These are phyloP conservation scores for Calonectria fujianensis DNA, from an alignment of 2,329 filamentous ascomycete genomes.

Conservation along the genomic window DNA sequence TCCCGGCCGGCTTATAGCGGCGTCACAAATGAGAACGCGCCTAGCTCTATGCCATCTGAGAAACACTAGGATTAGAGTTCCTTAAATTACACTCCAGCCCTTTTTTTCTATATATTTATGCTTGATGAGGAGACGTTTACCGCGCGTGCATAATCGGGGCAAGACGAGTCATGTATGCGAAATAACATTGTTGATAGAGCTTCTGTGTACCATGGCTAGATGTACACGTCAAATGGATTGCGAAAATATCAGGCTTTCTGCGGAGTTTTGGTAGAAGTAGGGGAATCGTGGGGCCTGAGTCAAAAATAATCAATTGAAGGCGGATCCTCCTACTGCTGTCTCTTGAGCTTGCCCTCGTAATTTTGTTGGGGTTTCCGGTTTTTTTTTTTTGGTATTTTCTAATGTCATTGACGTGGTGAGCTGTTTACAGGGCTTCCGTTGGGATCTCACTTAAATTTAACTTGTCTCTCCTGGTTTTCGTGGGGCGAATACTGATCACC, in stretches of 20 bases:
- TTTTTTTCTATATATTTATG: conserved; percentile 39
- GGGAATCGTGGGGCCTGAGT: neutral
- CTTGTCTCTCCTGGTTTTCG: neutral
- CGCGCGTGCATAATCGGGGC: conserved; percentile 1
- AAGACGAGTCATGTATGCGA: neutral
- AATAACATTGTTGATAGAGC: conserved; percentile 35
- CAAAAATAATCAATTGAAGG: conserved; percentile 3
- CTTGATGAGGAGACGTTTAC: conserved; percentile 39
- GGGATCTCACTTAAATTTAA: neutral
- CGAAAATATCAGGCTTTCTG: neutral
- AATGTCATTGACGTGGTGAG: neutral
- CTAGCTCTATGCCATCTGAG: conserved; percentile 68
- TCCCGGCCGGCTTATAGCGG: conserved; percentile 81
- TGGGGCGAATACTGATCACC: neutral
- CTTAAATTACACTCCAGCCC: neutral
- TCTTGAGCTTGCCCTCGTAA: no score
- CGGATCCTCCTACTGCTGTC: neutral
- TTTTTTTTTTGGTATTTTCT: neutral
- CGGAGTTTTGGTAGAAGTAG: conserved; percentile 11
- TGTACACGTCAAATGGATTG: neutral
- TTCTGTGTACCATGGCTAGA: conserved; percentile 31
- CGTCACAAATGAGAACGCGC: conserved; percentile 76
- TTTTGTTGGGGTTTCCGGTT: neutral
- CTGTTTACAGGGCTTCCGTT: neutral
- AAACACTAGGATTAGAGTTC: conserved; percentile 58